phyloP scores from a whole-genome alignment of 2,329 filamentous ascomycete species.

The Davidsoniella eucalypti region DNA sequence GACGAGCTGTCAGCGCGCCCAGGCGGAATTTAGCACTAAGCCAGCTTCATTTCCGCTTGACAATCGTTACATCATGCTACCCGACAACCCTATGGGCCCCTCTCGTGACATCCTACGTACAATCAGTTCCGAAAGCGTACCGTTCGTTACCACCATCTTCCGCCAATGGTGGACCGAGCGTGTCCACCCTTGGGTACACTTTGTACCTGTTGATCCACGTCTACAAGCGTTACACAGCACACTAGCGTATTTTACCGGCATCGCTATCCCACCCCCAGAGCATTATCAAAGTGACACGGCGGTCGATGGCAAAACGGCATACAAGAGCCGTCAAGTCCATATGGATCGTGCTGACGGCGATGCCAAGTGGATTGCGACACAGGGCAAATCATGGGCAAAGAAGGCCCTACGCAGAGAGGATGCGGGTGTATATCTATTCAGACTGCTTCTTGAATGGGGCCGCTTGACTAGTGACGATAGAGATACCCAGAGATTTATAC shows the following conservation, averaged over 20 bases:
- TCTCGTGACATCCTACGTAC: conserved; percentile 39
- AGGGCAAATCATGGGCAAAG: conserved; percentile 48
- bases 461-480: conserved; percentile 47
- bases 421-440: conserved; percentile 67
- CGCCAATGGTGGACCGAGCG: conserved; percentile 66
- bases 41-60: conserved; percentile 15
- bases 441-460: conserved; percentile 63
- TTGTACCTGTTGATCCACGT: conserved; percentile 59
- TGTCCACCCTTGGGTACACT: conserved; percentile 61
- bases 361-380: conserved; percentile 46
- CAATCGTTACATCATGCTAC: conserved; percentile 53
- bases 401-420: conserved; percentile 52
- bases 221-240: conserved; percentile 60
- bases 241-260: conserved; percentile 55
- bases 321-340: conserved; percentile 22
- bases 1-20: conserved; percentile 31
- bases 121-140: conserved; percentile 48
- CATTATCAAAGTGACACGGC: conserved; percentile 21
- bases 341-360: conserved; percentile 24
- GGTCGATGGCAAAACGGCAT: conserved; percentile 28
- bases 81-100: conserved; percentile 55
- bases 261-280: conserved; percentile 18
- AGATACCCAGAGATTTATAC: conserved; percentile 18
- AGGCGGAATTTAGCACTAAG: conserved; percentile 28
- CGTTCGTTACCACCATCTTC: conserved; percentile 57